Conservation (phyloP, 805 yeast genomes). For the Ogataea ramenticola region DNA sequence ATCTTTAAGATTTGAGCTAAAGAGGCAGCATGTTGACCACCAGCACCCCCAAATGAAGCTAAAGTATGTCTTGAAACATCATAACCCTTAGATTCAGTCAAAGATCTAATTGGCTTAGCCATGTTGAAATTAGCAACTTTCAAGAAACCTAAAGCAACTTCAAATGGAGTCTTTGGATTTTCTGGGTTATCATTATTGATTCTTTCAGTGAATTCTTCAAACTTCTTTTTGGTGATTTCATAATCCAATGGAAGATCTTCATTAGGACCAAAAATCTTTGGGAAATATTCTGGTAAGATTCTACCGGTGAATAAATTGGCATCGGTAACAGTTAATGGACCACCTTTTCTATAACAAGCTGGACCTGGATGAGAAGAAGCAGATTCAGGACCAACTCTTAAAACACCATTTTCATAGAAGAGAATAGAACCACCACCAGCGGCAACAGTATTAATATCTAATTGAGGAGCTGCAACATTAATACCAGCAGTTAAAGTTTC, state of each 20-base stretch:
- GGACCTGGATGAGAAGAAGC: slow-evolving; percentile 87
- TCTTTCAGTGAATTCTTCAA: slow-evolving; percentile 40
- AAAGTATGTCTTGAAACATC: slow-evolving; percentile 56
- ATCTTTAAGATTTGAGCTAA: slow-evolving; percentile 70
- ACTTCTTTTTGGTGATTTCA: slow-evolving; percentile 41
- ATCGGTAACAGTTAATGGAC: slow-evolving; percentile 76
- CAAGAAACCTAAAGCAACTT: slow-evolving; percentile 75
- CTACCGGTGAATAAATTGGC: slow-evolving; percentile 70
- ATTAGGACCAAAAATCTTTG: slow-evolving; percentile 75
- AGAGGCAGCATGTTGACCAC: slow-evolving; percentile 83
- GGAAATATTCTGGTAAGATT: slow-evolving; percentile 62
- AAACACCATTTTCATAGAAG: slow-evolving; percentile 58
- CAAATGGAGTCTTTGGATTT: slow-evolving; percentile 42
- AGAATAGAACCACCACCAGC: slow-evolving; percentile 32
- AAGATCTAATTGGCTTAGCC: slow-evolving; percentile 80
- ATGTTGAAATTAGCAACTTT: slow-evolving; percentile 80
- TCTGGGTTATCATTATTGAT: slow-evolving; percentile 38
- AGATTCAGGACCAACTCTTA: slow-evolving; percentile 76
- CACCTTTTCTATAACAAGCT: slow-evolving; percentile 74
- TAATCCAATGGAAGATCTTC: slow-evolving; percentile 61
- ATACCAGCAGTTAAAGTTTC: slow-evolving; percentile 28
- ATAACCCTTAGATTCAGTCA: slow-evolving; percentile 82
- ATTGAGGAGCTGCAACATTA: slow-evolving; percentile 27
- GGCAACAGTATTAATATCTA: slow-evolving; percentile 25
- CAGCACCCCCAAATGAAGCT: slow-evolving; percentile 89